Evolutionary conservation across 495 filamentous ascomycete species (phyloP), one percentile per base, ranked within the genome.

Genomic region (Daldinia bambusicola): DNA sequence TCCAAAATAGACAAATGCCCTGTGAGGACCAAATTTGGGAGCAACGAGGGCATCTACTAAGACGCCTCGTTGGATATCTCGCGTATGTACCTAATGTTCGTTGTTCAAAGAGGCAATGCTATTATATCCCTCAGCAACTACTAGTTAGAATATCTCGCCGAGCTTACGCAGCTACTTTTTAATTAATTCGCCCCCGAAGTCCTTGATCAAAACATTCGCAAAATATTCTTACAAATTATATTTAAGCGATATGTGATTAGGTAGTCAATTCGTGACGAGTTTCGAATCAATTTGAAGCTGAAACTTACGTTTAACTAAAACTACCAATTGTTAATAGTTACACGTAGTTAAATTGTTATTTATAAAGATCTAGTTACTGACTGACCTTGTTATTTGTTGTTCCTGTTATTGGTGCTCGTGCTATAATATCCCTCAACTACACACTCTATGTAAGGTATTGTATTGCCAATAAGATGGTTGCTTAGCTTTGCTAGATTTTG

Each of bases 111-210:
- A n/a, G 65, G 70, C 20, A 69, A 72, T 69, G 51, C 13, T 43
- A 45, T 61, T 73, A 73, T 73, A 73, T 73, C 57, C 66, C 70
- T 61, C 70, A 73, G 51, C 6, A 30, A 45, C 20, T 32, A 59
- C 16, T 30, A 55, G 55, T 16, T 30, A 55, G 55, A 16, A 66
- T 55, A 30, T 67, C 18, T 55, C 56, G 60, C 64, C 60, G 69
- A 72, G 69, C 69, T 67, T 59, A 67, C 64, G 59, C 55, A 51
- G 14, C 50, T 52, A n/a, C 14, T 45, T 50, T 20, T 26, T 26
- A 30, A 22, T 63, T 55, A 31, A 40, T 50, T 65, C 41, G 40
- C 51, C 36, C 41, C 45, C 67, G 40, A 36, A 52, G 45, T 22
- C 53, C 30, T 53, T 26, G n/a, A 32, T 58, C 55, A 52, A 66